Percentiles rank a stretch among this genome's conserved stretches.
These are phyloP conservation scores for Saprolegnia diclina DNA, from an alignment of 352 stramenopile species.

Conservation along the genomic window DNA sequence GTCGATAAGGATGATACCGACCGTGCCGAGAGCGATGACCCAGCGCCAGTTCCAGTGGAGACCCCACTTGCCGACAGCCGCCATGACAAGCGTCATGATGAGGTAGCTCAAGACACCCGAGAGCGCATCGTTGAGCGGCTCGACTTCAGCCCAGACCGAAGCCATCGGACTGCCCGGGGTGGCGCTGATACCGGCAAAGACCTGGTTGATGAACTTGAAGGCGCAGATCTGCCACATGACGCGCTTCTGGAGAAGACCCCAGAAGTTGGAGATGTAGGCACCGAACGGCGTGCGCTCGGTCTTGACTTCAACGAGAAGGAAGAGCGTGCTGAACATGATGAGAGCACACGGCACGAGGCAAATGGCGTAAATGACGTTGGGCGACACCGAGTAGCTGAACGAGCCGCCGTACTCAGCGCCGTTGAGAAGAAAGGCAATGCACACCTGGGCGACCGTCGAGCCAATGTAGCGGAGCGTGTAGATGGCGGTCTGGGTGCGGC, in stretches of 20 bases:
- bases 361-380: constrained; percentile 37
- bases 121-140: constrained; percentile 53
- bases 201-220: constrained; percentile 60
- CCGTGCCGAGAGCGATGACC: constrained; percentile 39
- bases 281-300: constrained; percentile 31
- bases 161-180: constrained; percentile 52
- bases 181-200: constrained; percentile 59
- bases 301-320: constrained; percentile 39
- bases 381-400: constrained; percentile 44
- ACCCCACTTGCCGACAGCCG: constrained; percentile 40
- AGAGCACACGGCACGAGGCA: constrained; percentile 25
- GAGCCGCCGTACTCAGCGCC: constrained; percentile 41
- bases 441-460: constrained; percentile 37
- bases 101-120: constrained; percentile 45
- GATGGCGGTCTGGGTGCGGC: constrained; percentile 48
- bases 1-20: constrained; percentile 39
- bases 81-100: constrained; percentile 39
- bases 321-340: constrained; percentile 38
- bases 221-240: constrained; percentile 51
- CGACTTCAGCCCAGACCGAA: constrained; percentile 49
- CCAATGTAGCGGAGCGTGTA: constrained; percentile 46
- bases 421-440: constrained; percentile 49
- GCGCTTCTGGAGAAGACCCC: constrained; percentile 48
- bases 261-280: constrained; percentile 42
- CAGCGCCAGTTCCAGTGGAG: constrained; percentile 53